Evolutionary conservation across 2,329 filamentous ascomycete genomes (phyloP).

Genomic region (Alternaria sp.): DNA sequence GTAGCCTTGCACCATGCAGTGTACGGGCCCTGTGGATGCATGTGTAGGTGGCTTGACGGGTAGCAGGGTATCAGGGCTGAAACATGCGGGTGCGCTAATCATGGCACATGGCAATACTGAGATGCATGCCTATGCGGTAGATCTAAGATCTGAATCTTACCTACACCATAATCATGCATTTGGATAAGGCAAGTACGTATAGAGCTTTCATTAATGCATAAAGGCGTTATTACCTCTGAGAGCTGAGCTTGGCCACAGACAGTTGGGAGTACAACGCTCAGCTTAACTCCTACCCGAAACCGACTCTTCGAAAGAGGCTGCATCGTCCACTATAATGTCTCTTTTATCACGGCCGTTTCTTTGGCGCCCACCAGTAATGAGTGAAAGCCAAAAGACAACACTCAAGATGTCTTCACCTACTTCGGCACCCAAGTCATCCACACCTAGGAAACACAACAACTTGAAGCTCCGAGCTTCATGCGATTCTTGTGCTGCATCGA

Average conservation of each 20-base stretch:
- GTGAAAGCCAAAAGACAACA: slow-evolving; percentile 20
- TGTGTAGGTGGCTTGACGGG: slow-evolving; percentile 4
- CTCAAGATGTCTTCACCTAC: slow-evolving; percentile 30
- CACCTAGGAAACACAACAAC: slow-evolving; percentile 29
- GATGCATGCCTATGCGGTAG: slow-evolving; percentile 10
- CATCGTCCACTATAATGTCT: slow-evolving; percentile 30
- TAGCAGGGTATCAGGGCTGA: slow-evolving; percentile 10
- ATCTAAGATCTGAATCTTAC: slow-evolving; percentile 14
- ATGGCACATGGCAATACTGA: slow-evolving; percentile 10
- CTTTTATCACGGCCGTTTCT: slow-evolving; percentile 31
- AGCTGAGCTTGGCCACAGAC: not conserved
- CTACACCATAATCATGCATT: slow-evolving; percentile 13
- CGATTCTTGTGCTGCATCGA: slow-evolving; percentile 50
- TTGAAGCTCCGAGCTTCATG: slow-evolving; percentile 49
- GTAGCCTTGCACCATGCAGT: not conserved
- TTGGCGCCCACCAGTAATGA: slow-evolving; percentile 33
- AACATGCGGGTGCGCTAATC: slow-evolving; percentile 15
- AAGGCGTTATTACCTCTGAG: slow-evolving; percentile 12
- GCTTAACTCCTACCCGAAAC: slow-evolving; percentile 9
- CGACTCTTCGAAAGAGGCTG: slow-evolving; percentile 8
- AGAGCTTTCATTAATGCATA: slow-evolving; percentile 15
- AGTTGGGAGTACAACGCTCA: slow-evolving; percentile 13
- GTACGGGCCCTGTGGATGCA: not conserved
- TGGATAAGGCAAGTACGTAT: slow-evolving; percentile 2
- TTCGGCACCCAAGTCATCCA: slow-evolving; percentile 31